Conservation (phyloP, 495 filamentous ascomycete species). For the Hyaloscypha variabilis region DNA sequence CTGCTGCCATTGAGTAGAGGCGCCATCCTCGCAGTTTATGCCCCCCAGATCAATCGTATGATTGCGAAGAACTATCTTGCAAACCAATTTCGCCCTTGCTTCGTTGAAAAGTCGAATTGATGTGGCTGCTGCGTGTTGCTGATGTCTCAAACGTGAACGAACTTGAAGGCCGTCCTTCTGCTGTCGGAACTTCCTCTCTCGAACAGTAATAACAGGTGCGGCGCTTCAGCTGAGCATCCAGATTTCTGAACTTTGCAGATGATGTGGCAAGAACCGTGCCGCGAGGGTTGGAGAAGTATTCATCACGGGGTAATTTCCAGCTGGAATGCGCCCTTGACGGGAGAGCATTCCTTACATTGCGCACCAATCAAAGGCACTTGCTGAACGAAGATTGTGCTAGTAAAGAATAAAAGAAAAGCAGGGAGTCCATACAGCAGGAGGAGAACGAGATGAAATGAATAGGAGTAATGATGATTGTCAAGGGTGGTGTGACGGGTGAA, state of each 20-base stretch:
- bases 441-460: not conserved
- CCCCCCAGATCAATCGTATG: not conserved
- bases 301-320: conserved; percentile 7
- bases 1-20: not conserved
- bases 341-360: conserved; percentile 34
- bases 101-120: not conserved
- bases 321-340: conserved; percentile 13
- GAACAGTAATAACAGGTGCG: not conserved
- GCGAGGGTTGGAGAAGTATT: conserved; percentile 5
- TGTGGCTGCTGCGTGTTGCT: not conserved
- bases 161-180: too few species aligned
- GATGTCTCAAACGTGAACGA: too few species aligned
- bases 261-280: not conserved
- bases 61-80: not conserved
- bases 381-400: not conserved
- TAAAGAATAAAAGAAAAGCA: not conserved
- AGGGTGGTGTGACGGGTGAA: not conserved
- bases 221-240: not conserved
- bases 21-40: not conserved
- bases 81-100: not conserved
- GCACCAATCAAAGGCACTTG: not conserved
- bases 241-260: not conserved
- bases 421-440: not conserved
- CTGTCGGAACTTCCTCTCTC: not conserved
- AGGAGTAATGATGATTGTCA: not conserved